Percentiles rank a stretch among this genome's conserved stretches.
Conservation (phyloP, 2,329 filamentous ascomycete species). For the Calonectria hongkongensis region DNA sequence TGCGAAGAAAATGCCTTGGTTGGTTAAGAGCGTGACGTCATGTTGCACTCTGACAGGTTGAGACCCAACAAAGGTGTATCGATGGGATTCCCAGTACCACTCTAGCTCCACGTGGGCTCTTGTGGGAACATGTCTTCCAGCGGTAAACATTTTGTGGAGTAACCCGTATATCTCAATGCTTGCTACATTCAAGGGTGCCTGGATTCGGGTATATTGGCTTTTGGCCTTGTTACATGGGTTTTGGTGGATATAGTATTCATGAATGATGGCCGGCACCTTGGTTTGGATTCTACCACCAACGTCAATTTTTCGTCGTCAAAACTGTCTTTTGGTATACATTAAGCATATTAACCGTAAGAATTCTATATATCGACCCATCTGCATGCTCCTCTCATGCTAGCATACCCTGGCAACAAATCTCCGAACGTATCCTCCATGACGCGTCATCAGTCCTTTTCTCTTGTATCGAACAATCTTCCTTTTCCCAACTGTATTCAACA, state of each 20-base stretch:
- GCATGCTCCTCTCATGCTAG: not conserved
- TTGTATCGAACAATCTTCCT: not conserved
- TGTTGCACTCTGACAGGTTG: too few relatives aligned
- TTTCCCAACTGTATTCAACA: not conserved
- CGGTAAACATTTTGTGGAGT: conserved; percentile 20
- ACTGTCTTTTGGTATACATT: not conserved
- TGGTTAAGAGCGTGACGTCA: too few relatives aligned
- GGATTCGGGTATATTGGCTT: not conserved
- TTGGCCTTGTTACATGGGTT: not conserved
- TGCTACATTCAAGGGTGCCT: conserved; percentile 3
- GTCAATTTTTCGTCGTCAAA: not conserved
- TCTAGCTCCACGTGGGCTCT: not conserved
- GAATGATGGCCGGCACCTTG: not conserved
- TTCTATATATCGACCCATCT: not conserved
- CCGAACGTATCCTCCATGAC: not conserved
- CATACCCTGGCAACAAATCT: not conserved
- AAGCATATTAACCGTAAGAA: not conserved
- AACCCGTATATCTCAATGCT: conserved; percentile 6
- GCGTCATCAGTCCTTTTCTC: not conserved
- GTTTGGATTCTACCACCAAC: too few relatives aligned
- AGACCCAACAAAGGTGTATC: too few relatives aligned
- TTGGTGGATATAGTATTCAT: not conserved
- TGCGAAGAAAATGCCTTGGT: too few relatives aligned
- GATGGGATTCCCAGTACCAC: too few relatives aligned
- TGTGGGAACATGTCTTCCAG: not conserved